A percentile compares a stretch with the other conserved stretches of the same genome.
phyloP scores from a whole-genome alignment of 2,329 filamentous ascomycete genomes.

The Phoma sp. region DNA sequence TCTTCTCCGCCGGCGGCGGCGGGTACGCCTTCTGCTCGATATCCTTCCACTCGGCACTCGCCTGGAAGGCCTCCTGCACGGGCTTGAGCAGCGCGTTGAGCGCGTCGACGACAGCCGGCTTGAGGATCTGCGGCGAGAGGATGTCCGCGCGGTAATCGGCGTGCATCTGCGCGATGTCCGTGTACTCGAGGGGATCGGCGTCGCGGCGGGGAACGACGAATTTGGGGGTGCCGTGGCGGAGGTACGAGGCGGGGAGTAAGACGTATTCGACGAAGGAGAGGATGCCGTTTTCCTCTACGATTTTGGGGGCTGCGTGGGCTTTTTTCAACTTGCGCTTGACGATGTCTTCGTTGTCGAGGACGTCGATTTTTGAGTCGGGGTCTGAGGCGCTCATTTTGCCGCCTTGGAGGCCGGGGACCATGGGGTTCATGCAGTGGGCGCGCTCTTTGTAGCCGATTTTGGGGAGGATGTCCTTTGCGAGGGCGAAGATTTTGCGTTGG shows the following conservation, averaged over 20 bases:
- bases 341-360: conserved; percentile 79
- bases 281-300: conserved; percentile 85
- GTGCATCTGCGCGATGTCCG: conserved; percentile 74
- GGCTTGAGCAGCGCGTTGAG: conserved; percentile 78
- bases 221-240: conserved; percentile 62
- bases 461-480: conserved; percentile 84
- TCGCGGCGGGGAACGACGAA: conserved; percentile 73
- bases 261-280: conserved; percentile 88
- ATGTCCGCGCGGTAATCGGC: conserved; percentile 82
- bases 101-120: conserved; percentile 79
- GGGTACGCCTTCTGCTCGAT: conserved; percentile 84
- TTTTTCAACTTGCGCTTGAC: conserved; percentile 76
- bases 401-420: conserved; percentile 84
- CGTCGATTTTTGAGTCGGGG: conserved; percentile 85
- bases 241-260: conserved; percentile 76
- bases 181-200: conserved; percentile 82
- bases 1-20: conserved; percentile 64
- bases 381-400: conserved; percentile 82
- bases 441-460: conserved; percentile 82
- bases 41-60: conserved; percentile 79
- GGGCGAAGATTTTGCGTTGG: conserved; percentile 87
- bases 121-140: conserved; percentile 86
- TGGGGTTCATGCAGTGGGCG: conserved; percentile 80
- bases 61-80: conserved; percentile 76
- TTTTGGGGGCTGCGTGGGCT: conserved; percentile 77